Evolutionary conservation across 2,329 filamentous ascomycete genomes (phyloP).

Genomic region (Microcyclosporella mali): DNA sequence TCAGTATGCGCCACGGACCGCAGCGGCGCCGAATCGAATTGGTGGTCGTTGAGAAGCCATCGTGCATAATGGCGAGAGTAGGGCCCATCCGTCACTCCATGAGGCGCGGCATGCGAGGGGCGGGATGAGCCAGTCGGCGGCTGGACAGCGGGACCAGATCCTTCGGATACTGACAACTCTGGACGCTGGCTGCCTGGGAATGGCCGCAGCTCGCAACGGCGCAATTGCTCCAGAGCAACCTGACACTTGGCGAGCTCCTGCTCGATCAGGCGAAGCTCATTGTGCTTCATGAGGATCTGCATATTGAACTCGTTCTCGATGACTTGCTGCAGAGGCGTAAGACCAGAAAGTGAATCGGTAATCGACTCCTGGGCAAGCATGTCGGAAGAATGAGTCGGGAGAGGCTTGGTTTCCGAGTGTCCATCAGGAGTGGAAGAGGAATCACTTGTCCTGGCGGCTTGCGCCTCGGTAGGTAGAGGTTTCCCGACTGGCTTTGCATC

Average conservation of each 20-base stretch:
- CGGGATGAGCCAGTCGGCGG: slow-evolving; percentile 56
- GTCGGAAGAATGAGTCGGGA: slow-evolving; percentile 3
- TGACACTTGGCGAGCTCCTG: slow-evolving; percentile 96
- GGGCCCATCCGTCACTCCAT: slow-evolving; percentile 84
- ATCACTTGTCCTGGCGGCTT: background rate
- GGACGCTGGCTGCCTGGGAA: slow-evolving; percentile 68
- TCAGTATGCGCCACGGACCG: slow-evolving; percentile 19
- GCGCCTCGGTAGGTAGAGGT: background rate
- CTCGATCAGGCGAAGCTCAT: slow-evolving; percentile 88
- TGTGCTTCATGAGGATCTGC: slow-evolving; percentile 89
- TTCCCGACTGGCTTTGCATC: background rate
- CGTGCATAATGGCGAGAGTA: slow-evolving; percentile 91
- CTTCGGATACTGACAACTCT: slow-evolving; percentile 63
- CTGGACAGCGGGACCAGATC: slow-evolving; percentile 65
- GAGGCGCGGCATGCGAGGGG: slow-evolving; percentile 75
- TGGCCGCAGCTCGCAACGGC: slow-evolving; percentile 85
- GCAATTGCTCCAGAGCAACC: slow-evolving; percentile 83
- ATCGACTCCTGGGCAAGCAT: slow-evolving; percentile 10
- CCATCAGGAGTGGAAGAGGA: background rate
- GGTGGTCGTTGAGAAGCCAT: slow-evolving; percentile 86
- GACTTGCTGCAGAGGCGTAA: slow-evolving; percentile 57
- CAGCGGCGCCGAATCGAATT: slow-evolving; percentile 59
- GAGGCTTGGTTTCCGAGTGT: slow-evolving; percentile 6
- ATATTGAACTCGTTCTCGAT: slow-evolving; percentile 84
- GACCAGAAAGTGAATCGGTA: slow-evolving; percentile 6